Evolutionary conservation across 495 filamentous ascomycete genomes (phyloP).

Genomic region (Entonaema liquescens): DNA sequence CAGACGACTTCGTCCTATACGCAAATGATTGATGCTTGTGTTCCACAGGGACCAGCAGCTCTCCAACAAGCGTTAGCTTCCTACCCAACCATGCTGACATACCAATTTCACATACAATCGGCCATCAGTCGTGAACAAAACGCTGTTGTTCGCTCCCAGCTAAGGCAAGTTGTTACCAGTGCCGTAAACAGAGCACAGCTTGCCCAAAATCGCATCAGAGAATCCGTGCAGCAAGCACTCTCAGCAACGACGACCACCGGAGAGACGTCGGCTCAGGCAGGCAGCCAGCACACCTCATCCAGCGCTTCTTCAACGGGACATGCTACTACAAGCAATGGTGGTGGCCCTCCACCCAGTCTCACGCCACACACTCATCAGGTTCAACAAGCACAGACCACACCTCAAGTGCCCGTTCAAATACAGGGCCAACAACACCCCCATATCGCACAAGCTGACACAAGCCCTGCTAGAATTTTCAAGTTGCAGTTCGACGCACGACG

Average conservation of each 20-base stretch:
- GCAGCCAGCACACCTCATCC: constrained; percentile 10
- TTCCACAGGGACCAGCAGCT: constrained; percentile 54
- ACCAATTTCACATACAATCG: constrained; percentile 51
- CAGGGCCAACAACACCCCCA: constrained; percentile 45
- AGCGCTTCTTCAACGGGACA: constrained; percentile 12
- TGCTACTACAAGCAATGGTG: constrained; percentile 16
- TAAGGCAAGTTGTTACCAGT: constrained; percentile 53
- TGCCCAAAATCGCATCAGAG: constrained; percentile 50
- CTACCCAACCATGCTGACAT: constrained; percentile 55
- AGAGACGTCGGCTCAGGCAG: constrained; percentile 15
- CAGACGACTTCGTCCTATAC: constrained; percentile 46
- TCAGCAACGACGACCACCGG: constrained; percentile 29
- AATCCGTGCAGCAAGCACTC: constrained; percentile 46
- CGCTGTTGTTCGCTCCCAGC: constrained; percentile 50
- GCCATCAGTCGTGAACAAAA: constrained; percentile 55
- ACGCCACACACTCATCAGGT: constrained; percentile 22
- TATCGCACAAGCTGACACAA: constrained; percentile 51
- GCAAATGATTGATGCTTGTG: constrained; percentile 53
- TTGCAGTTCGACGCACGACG: constrained; percentile 94
- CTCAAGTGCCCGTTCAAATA: constrained; percentile 23
- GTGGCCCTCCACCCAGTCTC: constrained; percentile 33
- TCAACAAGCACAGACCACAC: constrained; percentile 24
- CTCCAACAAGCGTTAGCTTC: constrained; percentile 54
- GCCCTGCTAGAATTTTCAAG: constrained; percentile 87
- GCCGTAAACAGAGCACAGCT: constrained; percentile 56